These are phyloP conservation scores for Malania oleifera DNA, from an alignment of 164 flowering plant genomes.

Conservation along the genomic window DNA sequence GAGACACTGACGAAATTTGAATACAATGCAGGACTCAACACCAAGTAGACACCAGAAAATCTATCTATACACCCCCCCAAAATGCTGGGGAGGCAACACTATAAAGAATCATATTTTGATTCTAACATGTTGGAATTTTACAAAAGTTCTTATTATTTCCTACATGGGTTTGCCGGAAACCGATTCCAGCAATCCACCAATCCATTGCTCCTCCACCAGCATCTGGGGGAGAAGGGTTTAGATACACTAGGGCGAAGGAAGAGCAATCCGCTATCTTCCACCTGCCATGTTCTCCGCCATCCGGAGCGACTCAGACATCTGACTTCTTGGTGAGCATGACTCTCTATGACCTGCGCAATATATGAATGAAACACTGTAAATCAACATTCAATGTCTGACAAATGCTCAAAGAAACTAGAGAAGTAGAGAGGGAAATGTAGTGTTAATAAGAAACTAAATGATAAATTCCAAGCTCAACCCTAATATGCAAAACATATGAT, in stretches of 20 bases:
- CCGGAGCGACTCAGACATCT: constrained; percentile 49
- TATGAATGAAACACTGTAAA: not conserved
- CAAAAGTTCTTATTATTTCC: constrained; percentile 22
- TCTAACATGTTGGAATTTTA: constrained; percentile 29
- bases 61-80: constrained; percentile 27
- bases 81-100: constrained; percentile 33
- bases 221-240: constrained; percentile 30
- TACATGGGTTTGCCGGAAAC: constrained; percentile 48
- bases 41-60: constrained; percentile 23
- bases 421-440: too few species aligned
- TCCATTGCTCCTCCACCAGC: constrained; percentile 29
- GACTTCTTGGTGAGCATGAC: constrained; percentile 64
- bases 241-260: constrained; percentile 38
- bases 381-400: too few species aligned
- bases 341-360: constrained; percentile 62
- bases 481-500: too few species aligned
- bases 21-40: constrained; percentile 10
- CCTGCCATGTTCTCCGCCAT: constrained; percentile 32
- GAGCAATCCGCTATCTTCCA: constrained; percentile 40
- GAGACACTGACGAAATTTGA: constrained; percentile 8
- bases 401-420: too few species aligned
- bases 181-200: constrained; percentile 47
- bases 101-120: constrained; percentile 62
- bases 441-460: too few species aligned
- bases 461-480: too few species aligned